Percentiles rank a stretch among this genome's conserved stretches.
Evolutionary conservation across 352 stramenopile genomes (phyloP).

Genomic region (Globisporangium cederbergense): DNA sequence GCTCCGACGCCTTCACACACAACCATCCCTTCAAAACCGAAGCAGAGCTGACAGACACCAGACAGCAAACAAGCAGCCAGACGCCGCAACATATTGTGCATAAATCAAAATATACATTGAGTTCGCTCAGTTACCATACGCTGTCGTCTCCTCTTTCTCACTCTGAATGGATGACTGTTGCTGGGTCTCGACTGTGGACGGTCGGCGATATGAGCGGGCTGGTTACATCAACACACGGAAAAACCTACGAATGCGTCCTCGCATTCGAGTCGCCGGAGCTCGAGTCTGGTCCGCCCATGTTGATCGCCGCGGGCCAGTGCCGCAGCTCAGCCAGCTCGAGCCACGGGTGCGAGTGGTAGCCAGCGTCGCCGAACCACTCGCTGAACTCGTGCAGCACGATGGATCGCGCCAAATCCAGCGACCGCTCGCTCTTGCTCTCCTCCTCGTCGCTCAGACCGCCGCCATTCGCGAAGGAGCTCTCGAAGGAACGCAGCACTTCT

Average conservation of each 20-base stretch:
- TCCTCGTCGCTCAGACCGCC: constrained; percentile 23
- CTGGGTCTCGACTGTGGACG: constrained; percentile 2
- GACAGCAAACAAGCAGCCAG: not conserved
- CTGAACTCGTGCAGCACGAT: constrained; percentile 67
- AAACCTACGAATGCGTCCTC: not conserved
- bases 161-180: not conserved
- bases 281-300: constrained; percentile 38
- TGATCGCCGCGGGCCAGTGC: constrained; percentile 75
- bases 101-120: constrained; percentile 16
- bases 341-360: constrained; percentile 70
- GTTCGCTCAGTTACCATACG: not conserved
- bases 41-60: constrained; percentile 21
- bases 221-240: not conserved
- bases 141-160: not conserved
- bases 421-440: constrained; percentile 19
- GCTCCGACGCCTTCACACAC: not conserved
- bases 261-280: not conserved
- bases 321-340: constrained; percentile 73
- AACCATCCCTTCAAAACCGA: constrained; percentile 10
- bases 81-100: not conserved
- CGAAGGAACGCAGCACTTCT: constrained; percentile 62
- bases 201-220: not conserved
- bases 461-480: constrained; percentile 16
- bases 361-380: constrained; percentile 70
- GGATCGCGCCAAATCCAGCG: constrained; percentile 32